phyloP scores from a whole-genome alignment of 2,329 filamentous ascomycete genomes.

The Aspergillus aculeatinus region DNA sequence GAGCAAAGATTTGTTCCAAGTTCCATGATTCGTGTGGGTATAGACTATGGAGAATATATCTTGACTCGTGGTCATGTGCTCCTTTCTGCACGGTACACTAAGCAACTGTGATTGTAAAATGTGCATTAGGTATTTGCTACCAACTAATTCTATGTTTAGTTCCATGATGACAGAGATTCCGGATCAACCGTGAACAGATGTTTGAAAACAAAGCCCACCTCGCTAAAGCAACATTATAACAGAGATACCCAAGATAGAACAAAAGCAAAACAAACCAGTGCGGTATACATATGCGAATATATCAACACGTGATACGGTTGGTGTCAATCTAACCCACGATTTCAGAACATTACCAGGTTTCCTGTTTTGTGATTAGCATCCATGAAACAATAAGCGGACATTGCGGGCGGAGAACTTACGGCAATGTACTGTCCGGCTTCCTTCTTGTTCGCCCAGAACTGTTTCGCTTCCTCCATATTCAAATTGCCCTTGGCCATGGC shows the following conservation, averaged over 20 bases:
- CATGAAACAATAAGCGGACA: neutral
- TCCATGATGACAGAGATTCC: slow-evolving; percentile 4
- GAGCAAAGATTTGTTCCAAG: neutral
- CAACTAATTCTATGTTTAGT: slow-evolving; percentile 8
- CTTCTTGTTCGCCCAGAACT: slow-evolving; percentile 91
- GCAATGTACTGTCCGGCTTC: slow-evolving; percentile 94
- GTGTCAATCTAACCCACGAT: slow-evolving; percentile 7
- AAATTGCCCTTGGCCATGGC: slow-evolving; percentile 91
- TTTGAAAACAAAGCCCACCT: slow-evolving; percentile 11
- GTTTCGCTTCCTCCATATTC: slow-evolving; percentile 73
- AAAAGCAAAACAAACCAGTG: neutral
- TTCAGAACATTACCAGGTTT: slow-evolving; percentile 32
- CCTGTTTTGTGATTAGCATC: slow-evolving; percentile 21
- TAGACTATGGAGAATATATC: too few relatives aligned
- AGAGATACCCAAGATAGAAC: neutral
- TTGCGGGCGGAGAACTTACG: slow-evolving; percentile 41
- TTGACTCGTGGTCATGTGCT: too few relatives aligned
- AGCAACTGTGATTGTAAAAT: neutral
- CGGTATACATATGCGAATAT: neutral
- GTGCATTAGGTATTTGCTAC: slow-evolving; percentile 16
- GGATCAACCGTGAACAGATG: slow-evolving; percentile 8
- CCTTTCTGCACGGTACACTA: too few relatives aligned
- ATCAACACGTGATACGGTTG: neutral
- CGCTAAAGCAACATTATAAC: slow-evolving; percentile 22
- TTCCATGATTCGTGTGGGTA: too few relatives aligned